A percentile compares a stretch with the other conserved stretches of the same genome.
Evolutionary conservation across 345 rosid species (phyloP).

Genomic region (Euphorbia tirucalli): DNA sequence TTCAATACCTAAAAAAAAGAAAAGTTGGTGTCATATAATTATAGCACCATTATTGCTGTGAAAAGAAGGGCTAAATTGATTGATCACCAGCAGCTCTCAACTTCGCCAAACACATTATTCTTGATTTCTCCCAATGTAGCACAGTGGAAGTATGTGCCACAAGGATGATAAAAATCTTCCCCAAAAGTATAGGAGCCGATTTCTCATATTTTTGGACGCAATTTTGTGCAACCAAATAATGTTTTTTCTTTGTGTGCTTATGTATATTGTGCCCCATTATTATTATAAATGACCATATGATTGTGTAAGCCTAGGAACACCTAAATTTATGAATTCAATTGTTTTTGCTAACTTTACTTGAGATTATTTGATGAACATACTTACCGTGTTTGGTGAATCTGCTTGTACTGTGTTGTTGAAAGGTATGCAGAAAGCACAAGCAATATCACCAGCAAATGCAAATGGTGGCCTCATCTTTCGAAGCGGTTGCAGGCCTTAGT

Average conservation of each 20-base stretch:
- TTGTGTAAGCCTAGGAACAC: neutral
- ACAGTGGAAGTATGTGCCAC: neutral
- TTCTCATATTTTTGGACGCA: no score
- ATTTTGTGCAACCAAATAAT: no score
- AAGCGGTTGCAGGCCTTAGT: slow-evolving; percentile 57
- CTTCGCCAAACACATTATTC: slow-evolving; percentile 3
- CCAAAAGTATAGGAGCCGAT: no score
- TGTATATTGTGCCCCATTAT: no score
- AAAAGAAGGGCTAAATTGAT: slow-evolving; percentile 12
- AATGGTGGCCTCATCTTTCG: slow-evolving; percentile 65
- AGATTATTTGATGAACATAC: no score
- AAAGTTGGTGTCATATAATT: slow-evolving; percentile 16
- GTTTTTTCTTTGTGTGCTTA: no score
- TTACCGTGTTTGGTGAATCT: slow-evolving; percentile 5
- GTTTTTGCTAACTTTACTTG: no score
- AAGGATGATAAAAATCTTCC: neutral
- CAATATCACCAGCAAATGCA: slow-evolving; percentile 63
- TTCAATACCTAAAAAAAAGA: no score
- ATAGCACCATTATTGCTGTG: slow-evolving; percentile 20
- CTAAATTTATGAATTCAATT: no score
- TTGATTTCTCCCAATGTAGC: slow-evolving; percentile 16
- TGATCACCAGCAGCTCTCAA: neutral
- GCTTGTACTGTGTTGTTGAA: slow-evolving; percentile 12
- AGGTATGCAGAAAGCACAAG: slow-evolving; percentile 56
- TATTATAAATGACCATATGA: neutral